Conservation (phyloP, 139 green algal species). For the Chlorella sorokiniana region DNA sequence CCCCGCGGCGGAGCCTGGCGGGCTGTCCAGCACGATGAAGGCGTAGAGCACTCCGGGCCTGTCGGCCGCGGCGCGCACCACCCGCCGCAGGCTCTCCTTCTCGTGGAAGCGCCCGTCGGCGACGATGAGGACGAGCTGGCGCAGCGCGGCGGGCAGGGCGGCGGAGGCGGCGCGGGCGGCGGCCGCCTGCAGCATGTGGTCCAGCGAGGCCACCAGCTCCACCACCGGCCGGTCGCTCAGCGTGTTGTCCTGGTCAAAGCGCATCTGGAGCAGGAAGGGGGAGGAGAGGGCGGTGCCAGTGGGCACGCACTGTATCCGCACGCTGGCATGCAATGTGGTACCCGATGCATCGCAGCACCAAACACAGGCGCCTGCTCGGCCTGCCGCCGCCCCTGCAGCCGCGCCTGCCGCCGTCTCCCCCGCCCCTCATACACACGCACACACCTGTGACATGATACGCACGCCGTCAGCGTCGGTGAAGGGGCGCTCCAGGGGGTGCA, state of each 20-base stretch:
- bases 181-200: conserved; percentile 75
- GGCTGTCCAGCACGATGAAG: conserved; percentile 90
- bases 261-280: conserved; percentile 18
- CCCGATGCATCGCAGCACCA: too few species aligned
- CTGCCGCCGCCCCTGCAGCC: too few species aligned
- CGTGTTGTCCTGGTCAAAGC: conserved; percentile 93
- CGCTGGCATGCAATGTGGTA: too few species aligned
- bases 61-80: conserved; percentile 63
- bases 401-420: background rate
- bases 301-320: too few species aligned
- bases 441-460: conserved; percentile 60
- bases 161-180: conserved; percentile 34
- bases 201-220: conserved; percentile 79
- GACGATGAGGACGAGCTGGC: conserved; percentile 97
- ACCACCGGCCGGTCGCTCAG: conserved; percentile 91
- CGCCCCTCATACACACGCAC: background rate
- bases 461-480: conserved; percentile 87
- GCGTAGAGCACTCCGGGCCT: conserved; percentile 83
- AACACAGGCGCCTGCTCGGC: too few species aligned
- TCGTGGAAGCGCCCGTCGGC: conserved; percentile 97
- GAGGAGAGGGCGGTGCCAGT: background rate
- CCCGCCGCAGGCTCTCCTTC: conserved; percentile 78
- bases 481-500: conserved; percentile 86
- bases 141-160: conserved; percentile 45
- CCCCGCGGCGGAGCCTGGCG: background rate